These are phyloP conservation scores for Termitomyces sp. DNA, from an alignment of 1,284 basidiomycete species.

Conservation along the genomic window DNA sequence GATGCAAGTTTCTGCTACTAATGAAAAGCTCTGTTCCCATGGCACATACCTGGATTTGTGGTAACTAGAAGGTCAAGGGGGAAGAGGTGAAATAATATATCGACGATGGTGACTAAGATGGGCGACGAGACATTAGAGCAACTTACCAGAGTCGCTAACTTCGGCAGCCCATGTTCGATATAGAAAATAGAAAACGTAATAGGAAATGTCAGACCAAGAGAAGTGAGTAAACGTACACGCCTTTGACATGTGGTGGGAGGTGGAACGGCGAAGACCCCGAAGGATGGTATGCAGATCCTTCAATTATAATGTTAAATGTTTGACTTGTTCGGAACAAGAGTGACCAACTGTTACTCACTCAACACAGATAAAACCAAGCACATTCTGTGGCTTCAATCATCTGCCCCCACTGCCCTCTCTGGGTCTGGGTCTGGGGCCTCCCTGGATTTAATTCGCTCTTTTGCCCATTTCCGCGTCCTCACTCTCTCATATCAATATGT, in stretches of 20 bases:
- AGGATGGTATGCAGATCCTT: neutral
- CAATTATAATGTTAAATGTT: neutral
- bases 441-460: neutral
- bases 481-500: neutral
- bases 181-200: neutral
- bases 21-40: neutral
- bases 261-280: neutral
- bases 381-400: neutral
- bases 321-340: neutral
- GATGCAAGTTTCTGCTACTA: neutral
- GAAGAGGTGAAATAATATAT: neutral
- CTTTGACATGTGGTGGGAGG: neutral
- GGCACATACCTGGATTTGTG: neutral
- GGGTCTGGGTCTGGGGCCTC: too few species aligned
- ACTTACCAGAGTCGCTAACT: neutral
- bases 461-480: too few species aligned
- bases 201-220: neutral
- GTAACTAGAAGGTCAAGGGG: neutral
- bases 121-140: neutral
- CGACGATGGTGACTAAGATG: neutral
- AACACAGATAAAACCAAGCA: neutral
- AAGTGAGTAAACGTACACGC: neutral
- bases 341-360: neutral
- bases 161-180: neutral
- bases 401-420: neutral